Evolutionary conservation across 1,284 basidiomycete genomes (phyloP).

Genomic region (Rhodotorula sp.): DNA sequence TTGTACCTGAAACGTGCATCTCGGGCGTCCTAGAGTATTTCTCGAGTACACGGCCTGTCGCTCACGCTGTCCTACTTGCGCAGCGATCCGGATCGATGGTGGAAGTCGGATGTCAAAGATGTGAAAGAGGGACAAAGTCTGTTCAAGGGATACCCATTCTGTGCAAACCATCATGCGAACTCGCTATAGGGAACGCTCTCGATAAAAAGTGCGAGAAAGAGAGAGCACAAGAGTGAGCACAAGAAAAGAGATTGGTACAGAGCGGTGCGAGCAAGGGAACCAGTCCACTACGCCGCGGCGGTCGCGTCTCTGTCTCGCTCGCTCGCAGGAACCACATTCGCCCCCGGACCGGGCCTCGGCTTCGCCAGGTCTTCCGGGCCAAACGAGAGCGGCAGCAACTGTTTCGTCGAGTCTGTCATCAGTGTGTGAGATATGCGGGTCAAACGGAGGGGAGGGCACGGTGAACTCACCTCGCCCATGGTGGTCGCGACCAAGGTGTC

Average conservation of each 20-base stretch:
- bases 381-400: slow-evolving; percentile 34
- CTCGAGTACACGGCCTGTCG: neutral
- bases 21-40: neutral
- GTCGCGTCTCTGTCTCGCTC: slow-evolving; percentile 2
- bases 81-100: slow-evolving; percentile 38
- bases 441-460: neutral
- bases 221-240: too few relatives aligned
- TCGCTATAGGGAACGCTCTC: too few relatives aligned
- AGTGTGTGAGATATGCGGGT: neutral
- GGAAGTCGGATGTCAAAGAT: slow-evolving; percentile 39
- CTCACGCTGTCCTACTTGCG: too few relatives aligned
- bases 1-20: too few relatives aligned
- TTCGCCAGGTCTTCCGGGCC: slow-evolving; percentile 31
- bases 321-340: neutral
- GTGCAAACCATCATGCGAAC: too few relatives aligned
- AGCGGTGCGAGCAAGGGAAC: too few relatives aligned
- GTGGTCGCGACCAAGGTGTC: slow-evolving; percentile 22
- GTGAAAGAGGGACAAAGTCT: neutral
- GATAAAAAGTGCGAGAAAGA: too few relatives aligned
- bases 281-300: neutral
- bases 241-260: too few relatives aligned
- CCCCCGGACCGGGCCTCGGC: slow-evolving; percentile 3
- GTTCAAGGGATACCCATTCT: neutral
- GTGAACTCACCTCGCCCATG: slow-evolving; percentile 27
- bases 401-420: neutral